Base-by-base conservation (phyloP, 1,284 basidiomycete genomes). In the Singerocomus inundabilis region DNA sequence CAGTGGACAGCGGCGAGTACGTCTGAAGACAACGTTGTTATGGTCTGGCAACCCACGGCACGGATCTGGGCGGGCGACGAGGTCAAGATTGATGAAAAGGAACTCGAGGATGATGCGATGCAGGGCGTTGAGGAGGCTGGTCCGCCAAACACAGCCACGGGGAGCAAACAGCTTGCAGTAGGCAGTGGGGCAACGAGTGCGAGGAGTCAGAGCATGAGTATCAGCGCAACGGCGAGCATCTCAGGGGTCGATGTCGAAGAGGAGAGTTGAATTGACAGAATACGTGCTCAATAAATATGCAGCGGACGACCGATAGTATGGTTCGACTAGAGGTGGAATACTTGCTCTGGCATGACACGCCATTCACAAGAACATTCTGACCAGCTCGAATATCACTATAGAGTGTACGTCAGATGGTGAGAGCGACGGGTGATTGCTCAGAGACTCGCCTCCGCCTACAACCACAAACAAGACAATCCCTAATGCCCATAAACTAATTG, bases 1-100 rank as follows among this genome's bases (percentile, higher is more conserved):
- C 82, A 82, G 52, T 93, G 90, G 89, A 91, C 84, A 2, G 75
- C 84, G 1, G 75, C 83, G 16, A 91, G 82, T 56, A 82, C 85
- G 6, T 91, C 89, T 0, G 91, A 93, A 65, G 91, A 93, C 64
- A 93, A 93, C 55, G 80, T 93, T 31, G 77, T 89, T 33, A 91
- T 91, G 86, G 79, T 92, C 6, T 93, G 91, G 91, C 87, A 90
- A 61, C 91, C 91, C 11, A 91, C 88, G 13, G 88, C 88, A 78
- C 84, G 88, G 6, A 82, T 93, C 30, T 92, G 88, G 88, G 88
- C 89, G 1, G 86, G 86, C 6, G 88, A 91, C 52, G 86, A 85
- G 55, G 80, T 90, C 45, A 85, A 81, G 62, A 75, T 91, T 35
- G 85, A 90, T 49, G 85, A 85, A 58, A 82, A 80, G 59, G 88